Base-by-base conservation (phyloP, 2,329 filamentous ascomycete species). In the Coniella vitis region DNA sequence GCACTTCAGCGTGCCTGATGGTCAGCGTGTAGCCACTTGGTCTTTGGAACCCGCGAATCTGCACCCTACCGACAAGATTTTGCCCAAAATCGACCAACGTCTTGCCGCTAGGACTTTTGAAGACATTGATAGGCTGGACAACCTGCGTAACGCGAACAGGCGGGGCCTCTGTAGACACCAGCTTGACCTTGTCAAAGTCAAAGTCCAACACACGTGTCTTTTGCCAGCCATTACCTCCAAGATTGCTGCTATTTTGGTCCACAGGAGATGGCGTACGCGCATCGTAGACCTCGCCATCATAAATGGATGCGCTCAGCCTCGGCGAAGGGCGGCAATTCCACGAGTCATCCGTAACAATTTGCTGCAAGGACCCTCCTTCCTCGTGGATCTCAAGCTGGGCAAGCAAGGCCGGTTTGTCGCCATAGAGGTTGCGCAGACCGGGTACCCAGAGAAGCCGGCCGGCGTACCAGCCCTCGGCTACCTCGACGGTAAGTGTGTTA, bases 61-160 rank as follows among this genome's bases (percentile, higher is more conserved):
- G 61, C 1, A 79, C 48, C 54, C 67, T 68, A 1, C 78, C 78
- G 1, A 79, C 76, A 0, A 81, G 61, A 54, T 81, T 80, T 56
- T 81, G 76, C 2, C 76, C 76, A 57, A 81, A 80, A 53, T 81
- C 76, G 4, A 81, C 51, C 1, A 79, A 61, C 0, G 63, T 70
- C 55, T 75, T 75, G 4, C 73, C 72, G 3, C 59, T 60, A 14
- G 53, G 47, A 31, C 44, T 51, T 14, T 22, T 38, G 29, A 49
- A 44, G 7, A 55, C 40, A 7, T 38, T 22, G 37, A 45, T 44
- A 12, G 44, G 38, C 8, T 36, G 8, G n/a, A 64, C 45, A 3
- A 57, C 53, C 48, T 64, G 57, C 3, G 58, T 50, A 19, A 58
- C 56, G 13, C 59, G 56, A 20, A 67, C 63, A 3, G 64, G 64